phyloP scores from a whole-genome alignment of 192 early-diverging fungal genomes.

The Kappamyces sp. region DNA sequence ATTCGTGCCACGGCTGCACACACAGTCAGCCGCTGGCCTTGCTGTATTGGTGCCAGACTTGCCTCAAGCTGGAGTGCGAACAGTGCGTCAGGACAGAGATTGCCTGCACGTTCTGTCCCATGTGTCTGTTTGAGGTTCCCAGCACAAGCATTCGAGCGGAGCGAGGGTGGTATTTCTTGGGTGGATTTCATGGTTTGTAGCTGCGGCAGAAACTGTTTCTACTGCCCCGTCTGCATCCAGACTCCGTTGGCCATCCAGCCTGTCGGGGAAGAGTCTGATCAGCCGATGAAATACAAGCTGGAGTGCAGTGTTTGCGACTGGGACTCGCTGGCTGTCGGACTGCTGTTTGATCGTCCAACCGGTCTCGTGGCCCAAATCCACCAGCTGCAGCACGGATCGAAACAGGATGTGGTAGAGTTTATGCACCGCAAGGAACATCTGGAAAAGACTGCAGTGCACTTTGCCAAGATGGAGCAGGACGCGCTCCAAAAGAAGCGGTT shows the following conservation, averaged over 20 bases:
- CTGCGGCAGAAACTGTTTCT: conserved; percentile 90
- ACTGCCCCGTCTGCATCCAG: conserved; percentile 77
- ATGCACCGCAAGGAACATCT: conserved; percentile 77
- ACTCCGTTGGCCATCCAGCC: conserved; percentile 60
- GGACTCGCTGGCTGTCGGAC: conserved; percentile 87
- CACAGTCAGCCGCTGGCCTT: no score
- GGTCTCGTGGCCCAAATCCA: conserved; percentile 88
- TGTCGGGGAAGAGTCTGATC: conserved; percentile 44
- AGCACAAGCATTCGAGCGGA: conserved; percentile 95
- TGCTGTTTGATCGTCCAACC: conserved; percentile 90
- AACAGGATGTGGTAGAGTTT: conserved; percentile 73
- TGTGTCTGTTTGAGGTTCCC: conserved; percentile 94
- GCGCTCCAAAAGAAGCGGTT: neutral
- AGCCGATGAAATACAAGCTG: no score
- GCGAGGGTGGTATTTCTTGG: conserved; percentile 62
- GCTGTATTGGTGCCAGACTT: conserved; percentile 86
- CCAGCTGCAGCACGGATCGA: conserved; percentile 59
- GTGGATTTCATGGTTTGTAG: conserved; percentile 27
- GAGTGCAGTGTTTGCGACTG: conserved; percentile 66
- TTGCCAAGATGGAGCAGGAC: neutral
- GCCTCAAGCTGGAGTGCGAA: conserved; percentile 73
- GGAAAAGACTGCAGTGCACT: conserved; percentile 59
- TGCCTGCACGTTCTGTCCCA: conserved; percentile 88
- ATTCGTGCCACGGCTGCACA: no score
- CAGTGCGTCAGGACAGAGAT: conserved; percentile 80